phyloP scores from a whole-genome alignment of 2,329 filamentous ascomycete genomes.

The Alternaria dauci region DNA sequence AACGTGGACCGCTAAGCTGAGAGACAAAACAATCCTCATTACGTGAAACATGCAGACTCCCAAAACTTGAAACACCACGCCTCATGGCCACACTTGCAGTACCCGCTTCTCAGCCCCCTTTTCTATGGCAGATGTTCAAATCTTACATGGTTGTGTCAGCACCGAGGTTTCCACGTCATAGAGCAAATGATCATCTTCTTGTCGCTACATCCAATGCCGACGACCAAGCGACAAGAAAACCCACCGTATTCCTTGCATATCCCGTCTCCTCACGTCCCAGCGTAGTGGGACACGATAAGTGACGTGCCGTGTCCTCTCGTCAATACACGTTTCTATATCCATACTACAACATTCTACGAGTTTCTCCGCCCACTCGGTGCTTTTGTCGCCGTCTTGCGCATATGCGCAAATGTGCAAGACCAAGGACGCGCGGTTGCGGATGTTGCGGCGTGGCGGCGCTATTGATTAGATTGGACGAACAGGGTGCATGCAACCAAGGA shows the following conservation, averaged over 20 bases:
- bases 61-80: background rate
- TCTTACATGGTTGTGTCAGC: too few species aligned
- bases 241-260: background rate
- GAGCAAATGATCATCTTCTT: background rate
- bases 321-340: background rate
- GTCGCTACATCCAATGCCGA: background rate
- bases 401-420: background rate
- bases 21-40: background rate
- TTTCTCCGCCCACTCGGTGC: background rate
- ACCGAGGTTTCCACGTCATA: too few species aligned
- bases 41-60: background rate
- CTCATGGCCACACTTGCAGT: background rate
- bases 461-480: background rate
- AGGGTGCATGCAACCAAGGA: background rate
- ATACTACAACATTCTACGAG: background rate
- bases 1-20: background rate
- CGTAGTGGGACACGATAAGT: background rate
- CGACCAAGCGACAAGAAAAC: background rate
- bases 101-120: too few species aligned
- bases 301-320: background rate
- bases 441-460: background rate
- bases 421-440: background rate
- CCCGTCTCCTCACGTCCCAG: background rate
- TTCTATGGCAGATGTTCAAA: too few species aligned
- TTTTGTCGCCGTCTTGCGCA: background rate